Base-by-base conservation (phyloP, 441 rosid genomes). In the Jatropha multifida region DNA sequence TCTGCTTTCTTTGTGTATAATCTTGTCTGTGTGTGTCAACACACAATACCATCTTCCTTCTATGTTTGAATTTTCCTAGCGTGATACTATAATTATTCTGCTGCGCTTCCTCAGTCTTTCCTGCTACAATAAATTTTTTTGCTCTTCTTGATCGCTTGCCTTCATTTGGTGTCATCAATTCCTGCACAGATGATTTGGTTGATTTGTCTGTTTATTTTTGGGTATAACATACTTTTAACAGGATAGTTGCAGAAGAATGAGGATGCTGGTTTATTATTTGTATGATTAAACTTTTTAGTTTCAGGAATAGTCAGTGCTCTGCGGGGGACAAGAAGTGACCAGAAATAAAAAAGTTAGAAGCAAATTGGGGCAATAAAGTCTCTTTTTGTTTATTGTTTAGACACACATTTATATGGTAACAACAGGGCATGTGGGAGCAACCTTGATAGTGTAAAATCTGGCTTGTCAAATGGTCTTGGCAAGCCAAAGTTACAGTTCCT, bases 401-500 rank as follows among this genome's bases (percentile, higher is more conserved):
- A 37, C 66, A 37, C 37, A 0, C 12, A 63, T 13, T 3, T 63
- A 37, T 63, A 41, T 15, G 8, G 27, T 7, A 63, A 63, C 6
- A 63, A 14, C 14, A n/a, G 61, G 13, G 32, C 61, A 58, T n/a
- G 15, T 63, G 46, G 66, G 2, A 7, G 66, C 66, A 14, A 5
- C 42, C 44, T 42, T 63, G 66, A 63, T 63, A n/a, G 20, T 38
- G 2, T 38, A 61, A 32, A 61, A 61, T 63, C 20, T 38, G 44
- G 27, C 61, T 58, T 10, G 61, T 20, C 61, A 20, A 58, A 8
- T 20, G 6, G 61, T 8, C 20, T 58, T 20, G 27, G 2, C 13
- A 20, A 58, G 27, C 20, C 20, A 0, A 89, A 84, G 93, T 90
- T 74, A 92, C 96, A 23, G 75, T 93, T 78, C 94, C 92, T 82